Evolutionary conservation across 78 protist genomes (phyloP).

Genomic region (Dictyostelium brefeldianum): DNA sequence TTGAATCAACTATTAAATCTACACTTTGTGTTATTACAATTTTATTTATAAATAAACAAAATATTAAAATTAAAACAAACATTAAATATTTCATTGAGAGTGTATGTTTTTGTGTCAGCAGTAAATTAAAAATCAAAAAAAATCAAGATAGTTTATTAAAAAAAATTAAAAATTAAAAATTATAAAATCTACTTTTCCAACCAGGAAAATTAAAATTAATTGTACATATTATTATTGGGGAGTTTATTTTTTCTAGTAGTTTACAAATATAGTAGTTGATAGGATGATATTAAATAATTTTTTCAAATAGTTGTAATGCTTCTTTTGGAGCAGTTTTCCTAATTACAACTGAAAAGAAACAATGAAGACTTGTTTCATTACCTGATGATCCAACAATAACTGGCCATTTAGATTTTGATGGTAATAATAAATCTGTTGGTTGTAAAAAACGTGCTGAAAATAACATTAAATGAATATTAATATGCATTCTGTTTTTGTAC

Average conservation of each 20-base stretch:
- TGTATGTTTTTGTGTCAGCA: too few species aligned
- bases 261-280: neutral
- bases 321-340: constrained; percentile 67
- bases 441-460: constrained; percentile 5
- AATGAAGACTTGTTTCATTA: constrained; percentile 67
- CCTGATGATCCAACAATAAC: constrained; percentile 58
- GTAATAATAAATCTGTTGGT: constrained; percentile 23
- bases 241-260: too few species aligned
- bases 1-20: neutral
- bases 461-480: too few species aligned
- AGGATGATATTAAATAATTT: neutral
- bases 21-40: too few species aligned
- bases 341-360: constrained; percentile 29
- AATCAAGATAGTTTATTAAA: too few species aligned
- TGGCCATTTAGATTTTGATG: constrained; percentile 59
- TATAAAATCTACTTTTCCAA: too few species aligned
- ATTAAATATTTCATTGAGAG: neutral
- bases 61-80: too few species aligned
- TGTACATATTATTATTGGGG: neutral
- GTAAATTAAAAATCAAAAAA: too few species aligned
- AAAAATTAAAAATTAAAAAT: too few species aligned
- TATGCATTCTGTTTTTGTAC: too few species aligned
- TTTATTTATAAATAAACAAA: too few species aligned
- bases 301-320: constrained; percentile 33
- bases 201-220: neutral